Conservation (phyloP, 192 early-diverging fungal species). For the Oehlia diaphana region DNA sequence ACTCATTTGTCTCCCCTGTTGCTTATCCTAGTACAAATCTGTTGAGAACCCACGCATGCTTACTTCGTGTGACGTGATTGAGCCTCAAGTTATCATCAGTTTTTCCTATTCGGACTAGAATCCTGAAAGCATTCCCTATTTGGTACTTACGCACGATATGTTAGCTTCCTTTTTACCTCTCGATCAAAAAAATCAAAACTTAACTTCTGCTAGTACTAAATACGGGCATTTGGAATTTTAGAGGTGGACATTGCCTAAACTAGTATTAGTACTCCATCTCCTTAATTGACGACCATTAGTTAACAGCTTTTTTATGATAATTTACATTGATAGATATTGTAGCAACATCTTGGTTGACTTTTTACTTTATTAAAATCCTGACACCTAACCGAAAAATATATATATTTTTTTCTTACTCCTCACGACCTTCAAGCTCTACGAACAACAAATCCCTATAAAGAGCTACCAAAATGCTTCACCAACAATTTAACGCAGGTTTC, state of each 20-base stretch:
- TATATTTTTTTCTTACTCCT: conserved; percentile 16
- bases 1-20: background rate
- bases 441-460: background rate
- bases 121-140: background rate
- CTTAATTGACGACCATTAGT: background rate
- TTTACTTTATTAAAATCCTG: background rate
- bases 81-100: background rate
- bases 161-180: background rate
- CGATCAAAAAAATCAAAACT: background rate
- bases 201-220: background rate
- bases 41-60: background rate
- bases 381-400: background rate
- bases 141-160: background rate
- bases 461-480: conserved; percentile 11
- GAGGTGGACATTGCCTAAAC: background rate
- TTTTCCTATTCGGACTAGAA: background rate
- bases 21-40: background rate
- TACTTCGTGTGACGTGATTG: background rate
- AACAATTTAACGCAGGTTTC: conserved; percentile 10
- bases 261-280: background rate
- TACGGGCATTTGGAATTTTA: background rate
- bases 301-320: background rate
- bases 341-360: background rate
- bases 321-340: background rate
- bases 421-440: background rate